Conservation (phyloP, 176 grass and related monocot genomes). For the Alopecurus myosuroides region DNA sequence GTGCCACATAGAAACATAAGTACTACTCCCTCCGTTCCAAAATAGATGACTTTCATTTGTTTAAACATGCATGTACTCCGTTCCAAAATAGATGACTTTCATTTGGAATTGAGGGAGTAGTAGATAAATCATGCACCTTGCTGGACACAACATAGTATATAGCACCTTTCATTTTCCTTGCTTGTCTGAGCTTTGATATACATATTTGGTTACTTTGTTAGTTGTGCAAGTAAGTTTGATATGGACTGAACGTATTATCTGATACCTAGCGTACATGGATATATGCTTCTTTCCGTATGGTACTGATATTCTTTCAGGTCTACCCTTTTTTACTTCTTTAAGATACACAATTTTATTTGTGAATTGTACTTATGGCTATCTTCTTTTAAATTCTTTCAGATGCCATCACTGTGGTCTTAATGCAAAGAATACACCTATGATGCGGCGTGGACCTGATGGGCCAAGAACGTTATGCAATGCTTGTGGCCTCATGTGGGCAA, state of each 20-base stretch:
- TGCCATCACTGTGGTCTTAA: constrained; percentile 89
- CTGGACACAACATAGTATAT: not conserved
- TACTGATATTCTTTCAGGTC: not conserved
- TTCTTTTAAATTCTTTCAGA: constrained; percentile 38
- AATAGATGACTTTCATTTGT: no score
- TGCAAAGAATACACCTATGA: constrained; percentile 84
- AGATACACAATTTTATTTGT: not conserved
- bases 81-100: no score
- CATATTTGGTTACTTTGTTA: constrained; percentile 7
- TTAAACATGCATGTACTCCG: no score
- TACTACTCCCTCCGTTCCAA: not conserved
- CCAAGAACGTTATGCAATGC: constrained; percentile 98
- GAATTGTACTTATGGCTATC: constrained; percentile 5
- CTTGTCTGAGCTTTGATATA: not conserved
- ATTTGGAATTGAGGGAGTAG: not conserved
- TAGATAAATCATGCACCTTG: not conserved
- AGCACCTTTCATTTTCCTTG: not conserved
- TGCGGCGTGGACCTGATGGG: constrained; percentile 93
- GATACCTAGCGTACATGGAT: not conserved
- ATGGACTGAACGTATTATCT: constrained; percentile 5
- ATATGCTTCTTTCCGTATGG: not conserved
- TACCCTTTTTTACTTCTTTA: not conserved
- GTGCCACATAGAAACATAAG: not conserved
- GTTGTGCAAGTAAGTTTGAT: constrained; percentile 10
- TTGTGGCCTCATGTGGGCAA: constrained; percentile 99